These are phyloP conservation scores for Moesziomyces sp. DNA, from an alignment of 1,284 basidiomycete species.

Conservation along the genomic window DNA sequence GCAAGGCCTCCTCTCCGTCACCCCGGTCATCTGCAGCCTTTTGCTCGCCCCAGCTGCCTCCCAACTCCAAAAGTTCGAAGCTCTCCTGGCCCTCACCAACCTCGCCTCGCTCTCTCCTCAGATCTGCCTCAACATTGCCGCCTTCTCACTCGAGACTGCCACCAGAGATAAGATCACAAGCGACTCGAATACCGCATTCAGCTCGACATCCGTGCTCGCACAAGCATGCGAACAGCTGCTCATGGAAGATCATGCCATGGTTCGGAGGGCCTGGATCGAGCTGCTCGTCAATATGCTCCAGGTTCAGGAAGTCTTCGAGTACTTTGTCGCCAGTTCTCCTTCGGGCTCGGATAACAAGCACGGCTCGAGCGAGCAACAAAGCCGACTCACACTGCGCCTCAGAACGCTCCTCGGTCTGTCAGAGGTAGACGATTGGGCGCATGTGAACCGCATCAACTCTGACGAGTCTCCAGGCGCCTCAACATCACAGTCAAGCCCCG, in stretches of 20 bases:
- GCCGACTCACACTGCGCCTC: conserved; percentile 22
- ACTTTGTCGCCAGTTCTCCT: conserved; percentile 10
- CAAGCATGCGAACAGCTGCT: conserved; percentile 71
- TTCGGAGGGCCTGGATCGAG: conserved; percentile 87
- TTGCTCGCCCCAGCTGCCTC: conserved; percentile 70
- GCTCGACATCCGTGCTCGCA: conserved; percentile 19
- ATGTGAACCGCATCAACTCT: not conserved
- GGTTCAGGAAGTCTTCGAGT: conserved; percentile 74
- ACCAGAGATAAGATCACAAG: not conserved
- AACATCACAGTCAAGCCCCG: not conserved
- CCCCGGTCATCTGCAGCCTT: conserved; percentile 40
- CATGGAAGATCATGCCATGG: conserved; percentile 82
- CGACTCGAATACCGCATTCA: conserved; percentile 1
- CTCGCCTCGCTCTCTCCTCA: conserved; percentile 75
- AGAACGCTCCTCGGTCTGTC: conserved; percentile 27
- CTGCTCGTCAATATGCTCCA: conserved; percentile 91
- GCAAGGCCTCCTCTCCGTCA: conserved; percentile 21
- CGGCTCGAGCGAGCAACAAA: conserved; percentile 4
- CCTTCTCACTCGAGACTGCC: conserved; percentile 10
- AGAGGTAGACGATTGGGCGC: conserved; percentile 37
- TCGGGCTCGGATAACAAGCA: not conserved
- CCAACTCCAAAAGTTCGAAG: conserved; percentile 88
- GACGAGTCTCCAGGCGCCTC: not conserved
- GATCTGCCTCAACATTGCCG: conserved; percentile 68
- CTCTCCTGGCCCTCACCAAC: conserved; percentile 94